These are phyloP conservation scores for Baudoinia panamericana DNA, from an alignment of 495 filamentous ascomycete genomes.

Conservation along the genomic window DNA sequence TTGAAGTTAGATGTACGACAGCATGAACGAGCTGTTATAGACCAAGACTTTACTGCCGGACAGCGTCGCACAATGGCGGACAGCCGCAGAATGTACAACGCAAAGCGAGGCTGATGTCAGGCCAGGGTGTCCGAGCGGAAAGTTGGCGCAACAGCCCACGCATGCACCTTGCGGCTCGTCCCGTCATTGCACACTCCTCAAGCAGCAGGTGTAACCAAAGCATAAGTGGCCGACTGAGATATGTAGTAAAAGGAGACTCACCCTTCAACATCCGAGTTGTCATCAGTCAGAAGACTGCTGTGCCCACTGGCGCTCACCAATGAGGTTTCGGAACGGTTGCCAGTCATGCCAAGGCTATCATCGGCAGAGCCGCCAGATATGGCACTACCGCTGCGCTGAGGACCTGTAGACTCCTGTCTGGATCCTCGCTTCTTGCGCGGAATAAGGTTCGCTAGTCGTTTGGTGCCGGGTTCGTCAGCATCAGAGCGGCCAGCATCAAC, in stretches of 20 bases:
- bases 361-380: slow-evolving; percentile 8
- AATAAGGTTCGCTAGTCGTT: slow-evolving; percentile 43
- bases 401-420: slow-evolving; percentile 21
- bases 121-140: too few relatives aligned
- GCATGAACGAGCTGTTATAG: too few relatives aligned
- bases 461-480: slow-evolving; percentile 26
- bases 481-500: slow-evolving; percentile 19
- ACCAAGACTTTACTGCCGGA: too few relatives aligned
- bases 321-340: slow-evolving; percentile 25
- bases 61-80: too few relatives aligned
- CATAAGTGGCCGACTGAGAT: not conserved
- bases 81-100: too few relatives aligned
- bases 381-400: slow-evolving; percentile 15
- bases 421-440: slow-evolving; percentile 37
- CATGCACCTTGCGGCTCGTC: too few relatives aligned
- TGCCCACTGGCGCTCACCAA: slow-evolving; percentile 32
- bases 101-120: too few relatives aligned
- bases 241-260: too few relatives aligned
- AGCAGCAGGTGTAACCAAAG: not conserved
- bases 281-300: slow-evolving; percentile 52
- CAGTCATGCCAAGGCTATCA: not conserved
- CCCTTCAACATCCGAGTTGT: slow-evolving; percentile 52
- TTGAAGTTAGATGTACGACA: too few relatives aligned
- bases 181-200: not conserved
- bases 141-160: too few relatives aligned